Conservation (phyloP, 2,329 filamentous ascomycete species). For the Fusarium xyrophilum region DNA sequence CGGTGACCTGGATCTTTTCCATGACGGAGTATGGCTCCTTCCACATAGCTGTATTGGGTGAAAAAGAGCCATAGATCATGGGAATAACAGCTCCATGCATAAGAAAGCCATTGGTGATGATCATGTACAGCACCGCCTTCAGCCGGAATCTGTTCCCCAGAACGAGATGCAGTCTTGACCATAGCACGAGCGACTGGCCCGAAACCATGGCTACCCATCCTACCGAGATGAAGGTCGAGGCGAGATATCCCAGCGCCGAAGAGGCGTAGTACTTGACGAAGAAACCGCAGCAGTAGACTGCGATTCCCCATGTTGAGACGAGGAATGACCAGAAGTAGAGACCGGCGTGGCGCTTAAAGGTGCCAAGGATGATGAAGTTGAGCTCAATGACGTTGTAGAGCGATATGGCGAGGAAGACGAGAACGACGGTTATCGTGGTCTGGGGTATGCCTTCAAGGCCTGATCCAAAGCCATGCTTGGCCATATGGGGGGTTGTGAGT, state of each 20-base stretch:
- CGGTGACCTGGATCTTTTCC: slow-evolving; percentile 63
- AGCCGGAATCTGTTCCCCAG: slow-evolving; percentile 58
- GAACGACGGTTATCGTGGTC: slow-evolving; percentile 35
- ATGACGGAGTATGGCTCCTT: slow-evolving; percentile 51
- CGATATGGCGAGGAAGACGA: slow-evolving; percentile 44
- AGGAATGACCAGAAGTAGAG: slow-evolving; percentile 52
- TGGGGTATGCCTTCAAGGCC: slow-evolving; percentile 34
- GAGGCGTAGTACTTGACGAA: slow-evolving; percentile 49
- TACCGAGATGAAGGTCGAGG: slow-evolving; percentile 30
- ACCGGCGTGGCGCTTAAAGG: slow-evolving; percentile 46
- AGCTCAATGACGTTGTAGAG: slow-evolving; percentile 49
- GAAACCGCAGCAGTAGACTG: slow-evolving; percentile 53
- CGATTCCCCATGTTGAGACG: slow-evolving; percentile 46
- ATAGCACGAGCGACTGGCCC: slow-evolving; percentile 67
- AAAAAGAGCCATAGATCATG: slow-evolving; percentile 61
- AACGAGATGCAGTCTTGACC: slow-evolving; percentile 67
- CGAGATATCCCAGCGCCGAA: slow-evolving; percentile 30
- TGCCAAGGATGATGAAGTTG: slow-evolving; percentile 46
- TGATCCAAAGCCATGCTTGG: slow-evolving; percentile 33
- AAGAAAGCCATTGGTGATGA: slow-evolving; percentile 60
- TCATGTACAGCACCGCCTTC: slow-evolving; percentile 61
- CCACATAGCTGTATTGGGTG: slow-evolving; percentile 32
- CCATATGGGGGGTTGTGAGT: slow-evolving; percentile 19
- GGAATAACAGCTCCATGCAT: slow-evolving; percentile 62
- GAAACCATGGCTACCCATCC: slow-evolving; percentile 60